Base-by-base conservation (phyloP, 148 eudicot genomes). In the Euryodendron excelsum region DNA sequence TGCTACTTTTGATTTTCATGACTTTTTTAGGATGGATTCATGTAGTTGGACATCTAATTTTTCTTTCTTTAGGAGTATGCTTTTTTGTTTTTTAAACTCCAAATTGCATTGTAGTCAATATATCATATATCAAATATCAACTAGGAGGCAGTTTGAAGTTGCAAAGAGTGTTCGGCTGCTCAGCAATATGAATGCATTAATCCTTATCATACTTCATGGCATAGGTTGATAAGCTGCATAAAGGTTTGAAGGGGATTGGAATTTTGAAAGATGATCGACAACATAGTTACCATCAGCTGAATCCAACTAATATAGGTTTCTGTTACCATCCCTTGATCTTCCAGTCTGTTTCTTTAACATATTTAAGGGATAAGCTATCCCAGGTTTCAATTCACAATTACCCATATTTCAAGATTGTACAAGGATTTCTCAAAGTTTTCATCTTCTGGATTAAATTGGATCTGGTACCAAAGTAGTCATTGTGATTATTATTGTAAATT, bases 301-400 rank as follows among this genome's bases (percentile, higher is more conserved):
- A 95, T 82, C 97, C 98, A 73, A 95, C 98, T 60, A 93, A 80
- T 81, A 93, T 92, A 92, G 98, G 98, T 94, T 14, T 67, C 25
- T 77, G 64, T 55, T 58, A 6, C 48, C 47, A 61, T 68, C 52
- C 62, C 31, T 77, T 50, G 47, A 70, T 80, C 33, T 48, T 30
- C 44, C 44, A 56, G 28, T 71, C 69, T 48, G 45, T 53, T 39
- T 67, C 28, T 25, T 39, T 41, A 71, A 44, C 36, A 3, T 31
- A 34, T 74, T 71, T 55, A 41, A 48, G 70, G 83, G 21, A 50
- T 56, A 81, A 13, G 27, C n/a, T 33, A 33, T 71, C 41, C n/a
- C 39, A 55, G 0, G 55, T 41, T 67, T 45, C 36, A 8, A 17
- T 75, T 60, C 55, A 59, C n/a, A 17, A 12, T 73, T 73, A 12